These are phyloP conservation scores for Cyamopsis tetragonoloba DNA, from an alignment of 306 rosid genomes.

Conservation along the genomic window DNA sequence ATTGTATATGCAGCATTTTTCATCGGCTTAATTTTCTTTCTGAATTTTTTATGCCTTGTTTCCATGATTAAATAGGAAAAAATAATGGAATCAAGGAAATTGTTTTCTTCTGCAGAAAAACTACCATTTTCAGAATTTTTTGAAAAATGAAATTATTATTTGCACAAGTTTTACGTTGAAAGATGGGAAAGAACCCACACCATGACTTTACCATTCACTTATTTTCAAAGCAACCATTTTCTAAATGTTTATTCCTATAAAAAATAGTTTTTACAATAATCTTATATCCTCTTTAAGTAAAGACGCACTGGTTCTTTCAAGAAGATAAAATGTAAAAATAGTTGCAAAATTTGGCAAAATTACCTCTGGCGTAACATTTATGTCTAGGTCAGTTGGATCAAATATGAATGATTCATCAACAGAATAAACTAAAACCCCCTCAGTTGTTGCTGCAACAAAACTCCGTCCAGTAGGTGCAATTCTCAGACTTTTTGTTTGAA, in stretches of 20 bases:
- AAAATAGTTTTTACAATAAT: background rate
- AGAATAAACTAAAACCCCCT: constrained; percentile 85
- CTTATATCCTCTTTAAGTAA: constrained; percentile 1
- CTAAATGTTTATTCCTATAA: background rate
- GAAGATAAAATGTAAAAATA: constrained; percentile 4
- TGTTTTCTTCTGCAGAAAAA: background rate
- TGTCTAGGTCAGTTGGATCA: constrained; percentile 93
- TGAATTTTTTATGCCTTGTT: background rate
- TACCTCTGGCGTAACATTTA: constrained; percentile 97
- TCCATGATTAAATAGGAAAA: background rate
- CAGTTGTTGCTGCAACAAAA: constrained; percentile 92
- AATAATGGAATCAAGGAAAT: background rate
- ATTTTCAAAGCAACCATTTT: background rate
- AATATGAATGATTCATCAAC: constrained; percentile 87
- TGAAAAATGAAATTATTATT: background rate
- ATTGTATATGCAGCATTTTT: background rate
- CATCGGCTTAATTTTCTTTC: background rate
- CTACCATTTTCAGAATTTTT: background rate
- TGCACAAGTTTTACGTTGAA: background rate
- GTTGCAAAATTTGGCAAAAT: background rate
- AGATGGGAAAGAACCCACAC: background rate
- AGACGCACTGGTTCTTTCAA: background rate
- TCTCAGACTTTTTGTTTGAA: constrained; percentile 76
- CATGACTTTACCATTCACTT: background rate
- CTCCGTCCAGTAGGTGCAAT: constrained; percentile 95